A percentile compares a stretch with the other conserved stretches of the same genome.
Evolutionary conservation across 2,329 filamentous ascomycete genomes (phyloP).

Genomic region (Moelleriella libera): DNA sequence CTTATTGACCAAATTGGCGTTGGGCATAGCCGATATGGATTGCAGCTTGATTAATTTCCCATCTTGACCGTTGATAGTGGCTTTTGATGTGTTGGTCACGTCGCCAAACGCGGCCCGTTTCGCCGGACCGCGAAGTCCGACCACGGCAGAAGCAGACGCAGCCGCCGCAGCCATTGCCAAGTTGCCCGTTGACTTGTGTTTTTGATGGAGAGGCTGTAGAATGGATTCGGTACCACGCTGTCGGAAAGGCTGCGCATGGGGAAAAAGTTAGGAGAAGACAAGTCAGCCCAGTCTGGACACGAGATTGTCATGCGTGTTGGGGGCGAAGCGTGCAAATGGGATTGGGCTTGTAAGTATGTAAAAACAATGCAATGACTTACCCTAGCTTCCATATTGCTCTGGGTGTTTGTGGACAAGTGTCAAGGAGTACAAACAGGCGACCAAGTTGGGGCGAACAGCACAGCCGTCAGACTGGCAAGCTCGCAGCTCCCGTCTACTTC

Average conservation of each 20-base stretch:
- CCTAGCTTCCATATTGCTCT: conserved; percentile 3
- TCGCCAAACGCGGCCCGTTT: conserved; percentile 75
- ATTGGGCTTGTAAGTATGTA: not conserved
- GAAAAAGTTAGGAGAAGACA: not conserved
- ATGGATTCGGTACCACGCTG: conserved; percentile 40
- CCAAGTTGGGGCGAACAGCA: not conserved
- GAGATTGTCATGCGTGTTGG: not conserved
- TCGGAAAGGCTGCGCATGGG: conserved; percentile 20
- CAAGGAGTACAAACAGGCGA: not conserved
- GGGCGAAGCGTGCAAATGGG: not conserved
- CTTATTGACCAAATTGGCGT: conserved; percentile 20
- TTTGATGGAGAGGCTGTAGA: conserved; percentile 49
- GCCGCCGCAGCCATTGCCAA: conserved; percentile 19
- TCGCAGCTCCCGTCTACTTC: not conserved
- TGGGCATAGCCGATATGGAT: conserved; percentile 10
- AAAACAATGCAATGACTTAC: conserved; percentile 1
- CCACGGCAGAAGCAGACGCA: conserved; percentile 6
- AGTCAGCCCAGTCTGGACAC: not conserved
- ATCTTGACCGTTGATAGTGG: conserved; percentile 15
- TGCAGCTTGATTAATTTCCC: conserved; percentile 21
- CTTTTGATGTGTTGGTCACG: conserved; percentile 54
- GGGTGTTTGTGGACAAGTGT: too few species aligned
- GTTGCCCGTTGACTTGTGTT: conserved; percentile 66
- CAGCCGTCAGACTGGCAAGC: not conserved
- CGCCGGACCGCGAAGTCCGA: conserved; percentile 28